A percentile compares a stretch with the other conserved stretches of the same genome.
These are phyloP conservation scores for Ceratocystis colombiana DNA, from an alignment of 2,329 filamentous ascomycete species.

Conservation along the genomic window DNA sequence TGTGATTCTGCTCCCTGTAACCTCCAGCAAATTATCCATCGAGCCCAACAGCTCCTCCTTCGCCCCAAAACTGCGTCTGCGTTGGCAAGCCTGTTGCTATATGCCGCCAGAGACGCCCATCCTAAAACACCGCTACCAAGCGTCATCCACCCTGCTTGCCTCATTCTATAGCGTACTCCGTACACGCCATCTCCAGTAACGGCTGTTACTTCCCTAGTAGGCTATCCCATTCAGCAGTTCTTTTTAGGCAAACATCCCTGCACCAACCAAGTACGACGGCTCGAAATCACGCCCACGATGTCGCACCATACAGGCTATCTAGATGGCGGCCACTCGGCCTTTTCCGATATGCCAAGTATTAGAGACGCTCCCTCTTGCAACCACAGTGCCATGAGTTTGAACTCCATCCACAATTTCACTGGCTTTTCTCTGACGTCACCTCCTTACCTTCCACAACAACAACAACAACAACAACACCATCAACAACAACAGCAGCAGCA, in stretches of 20 bases:
- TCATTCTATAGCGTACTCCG: not conserved
- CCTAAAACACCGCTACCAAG: not conserved
- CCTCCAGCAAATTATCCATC: not conserved
- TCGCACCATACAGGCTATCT: not conserved
- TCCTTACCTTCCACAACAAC: not conserved
- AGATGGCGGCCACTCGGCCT: not conserved
- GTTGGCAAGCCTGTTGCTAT: not conserved
- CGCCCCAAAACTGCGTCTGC: not conserved
- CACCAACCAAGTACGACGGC: not conserved
- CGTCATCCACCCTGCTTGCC: not conserved
- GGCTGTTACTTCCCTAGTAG: not conserved
- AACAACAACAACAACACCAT: not conserved
- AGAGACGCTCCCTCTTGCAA: not conserved
- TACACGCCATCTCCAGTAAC: not conserved
- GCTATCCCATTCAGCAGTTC: not conserved
- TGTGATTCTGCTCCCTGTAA: not conserved
- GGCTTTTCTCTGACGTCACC: not conserved
- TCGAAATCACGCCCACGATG: not conserved
- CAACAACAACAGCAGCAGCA: not conserved
- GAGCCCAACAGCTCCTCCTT: not conserved
- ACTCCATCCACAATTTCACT: not conserved
- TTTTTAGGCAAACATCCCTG: not conserved
- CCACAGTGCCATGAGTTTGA: not conserved
- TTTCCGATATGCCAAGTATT: not conserved
- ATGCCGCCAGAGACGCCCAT: not conserved